A percentile compares a stretch with the other conserved stretches of the same genome.
Conservation (phyloP, 306 rosid genomes). For the Ormosia semicastrata region DNA sequence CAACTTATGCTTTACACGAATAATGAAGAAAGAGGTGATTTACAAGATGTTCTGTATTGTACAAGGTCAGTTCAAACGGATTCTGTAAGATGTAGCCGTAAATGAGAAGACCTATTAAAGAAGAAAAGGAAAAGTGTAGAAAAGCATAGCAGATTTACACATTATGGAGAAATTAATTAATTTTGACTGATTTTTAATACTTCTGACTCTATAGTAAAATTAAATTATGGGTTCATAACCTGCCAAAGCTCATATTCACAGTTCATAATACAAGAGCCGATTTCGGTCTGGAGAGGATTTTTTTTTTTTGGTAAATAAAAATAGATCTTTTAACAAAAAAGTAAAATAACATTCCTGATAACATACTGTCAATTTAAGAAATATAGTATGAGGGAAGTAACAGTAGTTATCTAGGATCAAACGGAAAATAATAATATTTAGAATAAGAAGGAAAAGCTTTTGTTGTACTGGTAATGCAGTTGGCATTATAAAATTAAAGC, state of each 20-base stretch:
- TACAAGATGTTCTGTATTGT: neutral
- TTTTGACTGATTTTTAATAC: neutral
- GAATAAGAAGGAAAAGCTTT: neutral
- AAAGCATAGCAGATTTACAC: constrained; percentile 1
- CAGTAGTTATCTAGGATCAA: neutral
- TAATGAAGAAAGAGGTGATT: no score
- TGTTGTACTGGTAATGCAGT: neutral
- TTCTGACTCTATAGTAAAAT: neutral
- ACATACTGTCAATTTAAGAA: neutral
- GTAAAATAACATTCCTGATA: neutral
- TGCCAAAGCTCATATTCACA: neutral
- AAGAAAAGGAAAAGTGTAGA: neutral
- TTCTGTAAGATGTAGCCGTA: neutral
- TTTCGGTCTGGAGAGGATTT: neutral
- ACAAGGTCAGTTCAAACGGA: neutral
- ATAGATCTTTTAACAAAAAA: neutral
- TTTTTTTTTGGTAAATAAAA: neutral
- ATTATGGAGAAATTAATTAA: neutral
- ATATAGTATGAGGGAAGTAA: neutral
- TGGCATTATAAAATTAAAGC: neutral
- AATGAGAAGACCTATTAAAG: neutral
- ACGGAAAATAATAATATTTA: neutral
- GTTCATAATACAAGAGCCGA: neutral
- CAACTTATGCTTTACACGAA: neutral
- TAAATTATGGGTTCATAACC: neutral